A percentile compares a stretch with the other conserved stretches of the same genome.
Conservation (phyloP, 257 asterid genomes). For the Apocynum venetum region DNA sequence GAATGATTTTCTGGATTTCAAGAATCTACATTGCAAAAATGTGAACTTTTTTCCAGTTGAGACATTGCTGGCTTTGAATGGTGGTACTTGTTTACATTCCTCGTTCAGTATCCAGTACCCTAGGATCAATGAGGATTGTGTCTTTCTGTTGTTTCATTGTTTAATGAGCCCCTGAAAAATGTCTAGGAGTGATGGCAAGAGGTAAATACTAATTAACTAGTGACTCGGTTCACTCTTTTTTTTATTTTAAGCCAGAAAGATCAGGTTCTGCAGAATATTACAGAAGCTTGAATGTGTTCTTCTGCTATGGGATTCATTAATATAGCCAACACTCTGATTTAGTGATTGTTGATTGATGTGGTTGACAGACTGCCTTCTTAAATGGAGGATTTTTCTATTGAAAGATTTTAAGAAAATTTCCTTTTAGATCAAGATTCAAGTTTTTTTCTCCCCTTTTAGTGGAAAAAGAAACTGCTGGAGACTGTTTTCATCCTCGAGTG, state of each 20-base stretch:
- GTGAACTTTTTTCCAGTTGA: neutral
- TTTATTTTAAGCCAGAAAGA: neutral
- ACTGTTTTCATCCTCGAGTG: neutral
- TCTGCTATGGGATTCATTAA: neutral
- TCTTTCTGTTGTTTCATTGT: no score
- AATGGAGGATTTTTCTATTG: neutral
- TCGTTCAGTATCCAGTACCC: neutral
- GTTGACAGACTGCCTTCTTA: neutral
- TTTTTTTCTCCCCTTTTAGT: neutral
- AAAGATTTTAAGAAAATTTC: neutral
- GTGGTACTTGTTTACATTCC: neutral
- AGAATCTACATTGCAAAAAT: neutral
- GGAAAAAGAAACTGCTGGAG: neutral
- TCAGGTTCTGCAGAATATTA: neutral
- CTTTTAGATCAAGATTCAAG: neutral
- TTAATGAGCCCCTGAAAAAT: no score
- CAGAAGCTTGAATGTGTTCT: neutral
- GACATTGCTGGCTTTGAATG: neutral
- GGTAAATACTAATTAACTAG: neutral
- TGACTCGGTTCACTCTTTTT: neutral
- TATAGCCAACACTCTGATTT: no score
- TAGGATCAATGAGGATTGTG: neutral
- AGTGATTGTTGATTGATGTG: neutral
- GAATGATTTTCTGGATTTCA: neutral
- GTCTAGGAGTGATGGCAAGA: neutral